phyloP scores from a whole-genome alignment of 1,284 basidiomycete genomes.

The Abortiporus biennis region DNA sequence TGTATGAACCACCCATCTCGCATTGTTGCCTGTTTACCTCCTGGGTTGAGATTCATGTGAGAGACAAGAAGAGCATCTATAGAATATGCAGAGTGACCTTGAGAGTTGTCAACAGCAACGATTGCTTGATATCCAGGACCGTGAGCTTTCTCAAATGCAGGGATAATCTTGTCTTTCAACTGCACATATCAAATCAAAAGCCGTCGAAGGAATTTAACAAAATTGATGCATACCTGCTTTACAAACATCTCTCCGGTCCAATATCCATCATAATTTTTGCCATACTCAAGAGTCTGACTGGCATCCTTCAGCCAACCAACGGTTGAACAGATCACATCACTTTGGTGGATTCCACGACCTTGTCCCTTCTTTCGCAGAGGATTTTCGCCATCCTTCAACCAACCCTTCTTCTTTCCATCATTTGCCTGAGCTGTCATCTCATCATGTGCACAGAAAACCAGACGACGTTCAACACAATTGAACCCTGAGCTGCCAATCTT shows the following conservation, averaged over 20 bases:
- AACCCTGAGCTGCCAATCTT: conserved; percentile 29
- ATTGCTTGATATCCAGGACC: conserved; percentile 27
- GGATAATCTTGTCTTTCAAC: conserved; percentile 28
- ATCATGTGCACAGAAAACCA: too few relatives aligned
- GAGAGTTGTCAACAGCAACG: conserved; percentile 31
- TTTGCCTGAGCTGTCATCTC: too few relatives aligned
- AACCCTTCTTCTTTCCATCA: too few relatives aligned
- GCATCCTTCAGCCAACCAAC: too few relatives aligned
- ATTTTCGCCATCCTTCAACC: too few relatives aligned
- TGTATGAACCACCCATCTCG: too few relatives aligned
- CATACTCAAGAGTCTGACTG: conserved; percentile 24
- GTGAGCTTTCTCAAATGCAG: conserved; percentile 25
- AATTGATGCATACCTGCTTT: conserved; percentile 25
- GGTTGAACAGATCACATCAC: too few relatives aligned
- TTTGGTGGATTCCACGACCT: too few relatives aligned
- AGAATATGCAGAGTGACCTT: conserved; percentile 33
- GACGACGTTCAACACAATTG: too few relatives aligned
- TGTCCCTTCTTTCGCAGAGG: conserved; percentile 32
- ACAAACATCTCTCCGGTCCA: conserved; percentile 33
- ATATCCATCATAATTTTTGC: conserved; percentile 36
- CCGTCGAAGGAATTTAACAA: too few relatives aligned
- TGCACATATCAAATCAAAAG: conserved; percentile 1
- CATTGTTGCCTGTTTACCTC: too few relatives aligned
- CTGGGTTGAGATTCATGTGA: conserved; percentile 23
- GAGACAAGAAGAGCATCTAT: conserved; percentile 28